A percentile compares a stretch with the other conserved stretches of the same genome.
These are phyloP conservation scores for Mortierella hygrophila DNA, from an alignment of 192 early-diverging fungal species.

Conservation along the genomic window DNA sequence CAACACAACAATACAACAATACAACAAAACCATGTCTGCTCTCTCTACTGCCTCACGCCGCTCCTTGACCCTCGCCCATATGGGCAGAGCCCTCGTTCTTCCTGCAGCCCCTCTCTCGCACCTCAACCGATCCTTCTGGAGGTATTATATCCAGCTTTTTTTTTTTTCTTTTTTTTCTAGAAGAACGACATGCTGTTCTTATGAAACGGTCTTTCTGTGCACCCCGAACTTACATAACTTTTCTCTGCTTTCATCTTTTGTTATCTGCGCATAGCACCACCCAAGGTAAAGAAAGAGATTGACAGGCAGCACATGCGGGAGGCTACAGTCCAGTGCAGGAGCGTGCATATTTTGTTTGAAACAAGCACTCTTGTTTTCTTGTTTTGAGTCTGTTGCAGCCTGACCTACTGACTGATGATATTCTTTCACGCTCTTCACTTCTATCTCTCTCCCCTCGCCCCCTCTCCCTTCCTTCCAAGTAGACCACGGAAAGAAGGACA, in stretches of 20 bases:
- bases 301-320: too few relatives aligned
- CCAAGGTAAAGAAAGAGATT: not conserved
- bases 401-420: too few relatives aligned
- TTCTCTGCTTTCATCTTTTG: too few relatives aligned
- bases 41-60: not conserved
- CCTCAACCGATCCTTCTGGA: slow-evolving; percentile 6
- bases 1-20: too few relatives aligned
- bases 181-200: not conserved
- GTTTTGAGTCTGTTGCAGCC: too few relatives aligned
- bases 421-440: not conserved
- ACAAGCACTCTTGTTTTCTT: too few relatives aligned
- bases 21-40: not conserved
- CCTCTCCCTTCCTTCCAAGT: not conserved
- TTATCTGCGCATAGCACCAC: not conserved
- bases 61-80: not conserved
- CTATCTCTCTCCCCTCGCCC: not conserved
- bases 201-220: not conserved
- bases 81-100: not conserved
- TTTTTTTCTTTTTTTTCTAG: not conserved
- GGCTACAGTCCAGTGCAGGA: too few relatives aligned
- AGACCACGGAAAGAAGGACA: slow-evolving; percentile 17
- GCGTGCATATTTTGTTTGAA: too few relatives aligned
- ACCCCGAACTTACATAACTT: not conserved
- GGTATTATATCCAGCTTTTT: not conserved
- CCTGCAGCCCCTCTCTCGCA: slow-evolving; percentile 2